Evolutionary conservation across 2,329 filamentous ascomycete species (phyloP).

Genomic region (Exserohilum rostratum): DNA sequence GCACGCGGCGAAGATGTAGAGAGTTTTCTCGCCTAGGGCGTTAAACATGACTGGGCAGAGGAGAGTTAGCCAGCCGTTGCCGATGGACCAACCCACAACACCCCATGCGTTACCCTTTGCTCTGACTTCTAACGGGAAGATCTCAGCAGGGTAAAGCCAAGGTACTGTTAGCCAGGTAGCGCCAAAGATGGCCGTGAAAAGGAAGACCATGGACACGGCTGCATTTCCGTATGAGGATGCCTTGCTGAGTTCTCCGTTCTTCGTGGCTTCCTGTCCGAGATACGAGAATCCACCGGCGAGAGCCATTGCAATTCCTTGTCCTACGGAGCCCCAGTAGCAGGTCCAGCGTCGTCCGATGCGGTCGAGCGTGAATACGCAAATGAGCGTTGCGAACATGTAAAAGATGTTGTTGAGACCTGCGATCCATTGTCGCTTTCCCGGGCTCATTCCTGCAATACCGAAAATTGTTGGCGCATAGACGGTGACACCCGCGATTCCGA

Average conservation of each 20-base stretch:
- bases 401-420: conserved; percentile 57
- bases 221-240: conserved; percentile 65
- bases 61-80: conserved; percentile 68
- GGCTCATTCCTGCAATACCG: conserved; percentile 68
- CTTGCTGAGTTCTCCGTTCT: conserved; percentile 53
- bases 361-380: conserved; percentile 73
- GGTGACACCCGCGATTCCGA: conserved; percentile 63
- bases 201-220: conserved; percentile 73
- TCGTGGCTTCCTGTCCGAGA: conserved; percentile 57
- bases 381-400: conserved; percentile 68
- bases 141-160: conserved; percentile 71
- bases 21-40: conserved; percentile 70
- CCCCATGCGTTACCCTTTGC: conserved; percentile 79
- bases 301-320: conserved; percentile 71
- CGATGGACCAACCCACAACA: conserved; percentile 77
- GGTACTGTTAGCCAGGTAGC: conserved; percentile 66
- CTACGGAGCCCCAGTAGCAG: conserved; percentile 70
- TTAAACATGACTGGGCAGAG: conserved; percentile 57
- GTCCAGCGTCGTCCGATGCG: conserved; percentile 72
- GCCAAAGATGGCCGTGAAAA: conserved; percentile 70
- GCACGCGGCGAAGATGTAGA: conserved; percentile 74
- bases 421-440: conserved; percentile 53
- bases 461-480: conserved; percentile 64
- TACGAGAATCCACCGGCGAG: conserved; percentile 68
- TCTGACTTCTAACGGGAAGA: conserved; percentile 72